Percentiles rank a stretch among this genome's conserved stretches.
These are phyloP conservation scores for Letharia lupina DNA, from an alignment of 495 filamentous ascomycete species.

Conservation along the genomic window DNA sequence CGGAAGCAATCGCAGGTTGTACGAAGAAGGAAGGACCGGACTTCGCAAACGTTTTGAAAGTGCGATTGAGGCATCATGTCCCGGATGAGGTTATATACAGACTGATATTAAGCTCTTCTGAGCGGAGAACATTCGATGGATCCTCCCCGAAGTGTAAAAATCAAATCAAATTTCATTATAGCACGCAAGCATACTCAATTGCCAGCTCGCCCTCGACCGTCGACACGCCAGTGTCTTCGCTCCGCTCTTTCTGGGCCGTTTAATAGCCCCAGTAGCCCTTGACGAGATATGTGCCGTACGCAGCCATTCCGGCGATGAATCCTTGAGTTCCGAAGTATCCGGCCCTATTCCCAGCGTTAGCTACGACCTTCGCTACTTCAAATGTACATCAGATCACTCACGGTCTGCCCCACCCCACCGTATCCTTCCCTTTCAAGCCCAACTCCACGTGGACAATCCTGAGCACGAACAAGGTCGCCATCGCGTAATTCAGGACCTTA, in stretches of 20 bases:
- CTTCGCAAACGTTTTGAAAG: not conserved
- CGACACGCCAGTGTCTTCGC: not conserved
- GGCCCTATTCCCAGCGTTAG: conserved; percentile 6
- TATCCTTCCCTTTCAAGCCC: conserved; percentile 28
- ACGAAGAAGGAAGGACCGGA: not conserved
- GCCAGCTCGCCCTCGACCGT: not conserved
- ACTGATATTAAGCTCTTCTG: not conserved
- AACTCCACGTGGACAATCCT: conserved; percentile 36
- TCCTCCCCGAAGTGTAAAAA: not conserved
- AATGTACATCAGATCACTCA: not conserved
- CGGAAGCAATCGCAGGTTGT: not conserved
- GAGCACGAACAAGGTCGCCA: conserved; percentile 33
- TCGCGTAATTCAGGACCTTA: conserved; percentile 29
- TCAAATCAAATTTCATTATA: not conserved
- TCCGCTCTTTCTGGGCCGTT: not conserved
- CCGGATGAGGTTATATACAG: not conserved
- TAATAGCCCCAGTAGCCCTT: conserved; percentile 36
- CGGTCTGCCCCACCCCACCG: conserved; percentile 30
- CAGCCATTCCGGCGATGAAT: conserved; percentile 32
- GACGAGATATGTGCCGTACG: conserved; percentile 33
- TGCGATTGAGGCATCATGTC: too few relatives aligned
- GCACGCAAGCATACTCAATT: not conserved
- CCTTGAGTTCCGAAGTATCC: conserved; percentile 35
- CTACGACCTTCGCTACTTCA: not conserved
- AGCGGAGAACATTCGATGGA: not conserved